Evolutionary conservation across 2,329 filamentous ascomycete species (phyloP).

Genomic region (Trichoderma citrinoviride): DNA sequence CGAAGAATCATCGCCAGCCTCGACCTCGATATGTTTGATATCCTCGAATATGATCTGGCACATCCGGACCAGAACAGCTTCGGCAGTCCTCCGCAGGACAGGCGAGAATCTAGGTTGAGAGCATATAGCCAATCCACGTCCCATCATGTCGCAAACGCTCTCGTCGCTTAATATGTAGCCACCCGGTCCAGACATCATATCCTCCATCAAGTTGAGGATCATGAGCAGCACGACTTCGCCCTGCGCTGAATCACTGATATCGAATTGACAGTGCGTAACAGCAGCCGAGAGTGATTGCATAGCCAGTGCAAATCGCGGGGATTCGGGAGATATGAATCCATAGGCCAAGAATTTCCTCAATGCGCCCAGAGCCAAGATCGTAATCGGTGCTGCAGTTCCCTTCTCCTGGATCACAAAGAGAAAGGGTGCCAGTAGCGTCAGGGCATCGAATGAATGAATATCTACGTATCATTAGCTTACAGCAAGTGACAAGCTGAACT

Average conservation of each 20-base stretch:
- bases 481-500: not conserved
- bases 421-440: slow-evolving; percentile 86
- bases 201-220: slow-evolving; percentile 96
- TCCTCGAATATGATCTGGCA: slow-evolving; percentile 97
- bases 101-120: slow-evolving; percentile 91
- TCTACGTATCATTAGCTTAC: slow-evolving; percentile 49
- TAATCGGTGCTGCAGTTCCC: slow-evolving; percentile 93
- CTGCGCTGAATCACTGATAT: slow-evolving; percentile 90
- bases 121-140: slow-evolving; percentile 93
- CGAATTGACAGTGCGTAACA: slow-evolving; percentile 96
- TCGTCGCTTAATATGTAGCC: slow-evolving; percentile 94
- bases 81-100: slow-evolving; percentile 82
- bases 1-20: slow-evolving; percentile 65
- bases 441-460: slow-evolving; percentile 84
- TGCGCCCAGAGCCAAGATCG: slow-evolving; percentile 86
- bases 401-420: slow-evolving; percentile 95
- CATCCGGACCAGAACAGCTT: slow-evolving; percentile 98
- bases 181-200: slow-evolving; percentile 91
- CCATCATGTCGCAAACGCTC: slow-evolving; percentile 99
- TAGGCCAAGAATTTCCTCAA: slow-evolving; percentile 97
- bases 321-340: slow-evolving; percentile 79
- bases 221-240: slow-evolving; percentile 93
- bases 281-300: slow-evolving; percentile 95
- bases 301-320: slow-evolving; percentile 82
- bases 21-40: slow-evolving; percentile 79